These are phyloP conservation scores for Diutina neorugosa DNA, from an alignment of 1,139 yeast genomes.

Conservation along the genomic window DNA sequence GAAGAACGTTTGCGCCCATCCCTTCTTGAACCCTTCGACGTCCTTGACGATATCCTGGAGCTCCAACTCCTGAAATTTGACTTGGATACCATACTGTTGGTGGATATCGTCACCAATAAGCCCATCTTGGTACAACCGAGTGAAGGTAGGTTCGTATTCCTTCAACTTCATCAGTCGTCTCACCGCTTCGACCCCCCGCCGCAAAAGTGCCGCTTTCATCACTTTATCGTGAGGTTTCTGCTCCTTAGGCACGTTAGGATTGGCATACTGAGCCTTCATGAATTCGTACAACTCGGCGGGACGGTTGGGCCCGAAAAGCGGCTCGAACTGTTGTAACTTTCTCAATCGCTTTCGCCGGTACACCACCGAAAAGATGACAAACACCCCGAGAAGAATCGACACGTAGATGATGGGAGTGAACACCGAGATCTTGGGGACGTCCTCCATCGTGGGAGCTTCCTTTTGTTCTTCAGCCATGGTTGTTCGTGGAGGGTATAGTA, in stretches of 20 bases:
- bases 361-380: slow-evolving; percentile 58
- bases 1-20: slow-evolving; percentile 72
- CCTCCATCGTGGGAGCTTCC: slow-evolving; percentile 6
- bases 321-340: slow-evolving; percentile 44
- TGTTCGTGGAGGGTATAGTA: not conserved
- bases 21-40: slow-evolving; percentile 60
- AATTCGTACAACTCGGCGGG: slow-evolving; percentile 54
- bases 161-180: slow-evolving; percentile 60
- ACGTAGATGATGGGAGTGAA: slow-evolving; percentile 78
- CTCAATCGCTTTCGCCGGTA: slow-evolving; percentile 52
- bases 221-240: slow-evolving; percentile 67
- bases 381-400: slow-evolving; percentile 55
- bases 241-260: slow-evolving; percentile 28
- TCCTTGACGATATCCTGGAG: slow-evolving; percentile 68
- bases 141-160: slow-evolving; percentile 58
- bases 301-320: slow-evolving; percentile 60
- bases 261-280: slow-evolving; percentile 34
- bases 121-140: slow-evolving; percentile 71
- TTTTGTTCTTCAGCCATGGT: slow-evolving; percentile 20
- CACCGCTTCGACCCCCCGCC: slow-evolving; percentile 64
- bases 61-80: slow-evolving; percentile 70
- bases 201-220: slow-evolving; percentile 70
- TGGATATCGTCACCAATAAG: slow-evolving; percentile 82
- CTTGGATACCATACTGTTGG: slow-evolving; percentile 69
- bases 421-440: slow-evolving; percentile 47